Conservation (phyloP, 495 filamentous ascomycete genomes). For the Schizothecium vesticola region DNA sequence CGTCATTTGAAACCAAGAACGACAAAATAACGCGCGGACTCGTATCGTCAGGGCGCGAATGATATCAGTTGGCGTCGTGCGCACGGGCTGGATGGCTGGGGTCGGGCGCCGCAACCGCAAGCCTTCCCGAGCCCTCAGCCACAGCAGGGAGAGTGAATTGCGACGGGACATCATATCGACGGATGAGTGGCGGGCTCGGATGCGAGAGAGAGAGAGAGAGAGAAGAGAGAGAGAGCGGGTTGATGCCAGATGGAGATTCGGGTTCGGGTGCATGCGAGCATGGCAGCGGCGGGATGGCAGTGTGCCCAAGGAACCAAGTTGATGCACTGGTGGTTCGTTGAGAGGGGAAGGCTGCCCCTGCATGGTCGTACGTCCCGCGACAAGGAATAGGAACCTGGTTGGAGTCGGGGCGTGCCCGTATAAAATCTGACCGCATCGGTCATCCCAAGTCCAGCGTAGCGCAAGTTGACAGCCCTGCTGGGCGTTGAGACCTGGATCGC, state of each 20-base stretch:
- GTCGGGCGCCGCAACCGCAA: not conserved
- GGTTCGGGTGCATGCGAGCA: not conserved
- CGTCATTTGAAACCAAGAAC: not conserved
- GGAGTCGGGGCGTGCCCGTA: not conserved
- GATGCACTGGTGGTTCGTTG: not conserved
- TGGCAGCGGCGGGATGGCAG: not conserved
- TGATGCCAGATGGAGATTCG: not conserved
- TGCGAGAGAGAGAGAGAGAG: not conserved
- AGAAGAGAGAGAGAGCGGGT: not conserved
- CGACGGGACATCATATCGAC: not conserved
- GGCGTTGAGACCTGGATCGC: not conserved
- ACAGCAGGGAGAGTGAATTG: not conserved
- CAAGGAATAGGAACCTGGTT: not conserved
- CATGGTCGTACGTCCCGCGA: not conserved
- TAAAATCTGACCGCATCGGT: not conserved
- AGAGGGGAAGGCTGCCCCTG: not conserved
- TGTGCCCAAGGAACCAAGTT: not conserved
- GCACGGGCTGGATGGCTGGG: not conserved
- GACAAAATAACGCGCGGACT: not conserved
- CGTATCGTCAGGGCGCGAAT: not conserved
- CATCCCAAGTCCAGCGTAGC: not conserved
- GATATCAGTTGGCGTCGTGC: not conserved
- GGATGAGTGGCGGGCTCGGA: not conserved
- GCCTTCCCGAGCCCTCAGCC: not conserved
- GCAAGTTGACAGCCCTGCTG: not conserved